Conservation (phyloP, 108 stramenopile genomes). For the Cylindrotheca fusiformis region DNA sequence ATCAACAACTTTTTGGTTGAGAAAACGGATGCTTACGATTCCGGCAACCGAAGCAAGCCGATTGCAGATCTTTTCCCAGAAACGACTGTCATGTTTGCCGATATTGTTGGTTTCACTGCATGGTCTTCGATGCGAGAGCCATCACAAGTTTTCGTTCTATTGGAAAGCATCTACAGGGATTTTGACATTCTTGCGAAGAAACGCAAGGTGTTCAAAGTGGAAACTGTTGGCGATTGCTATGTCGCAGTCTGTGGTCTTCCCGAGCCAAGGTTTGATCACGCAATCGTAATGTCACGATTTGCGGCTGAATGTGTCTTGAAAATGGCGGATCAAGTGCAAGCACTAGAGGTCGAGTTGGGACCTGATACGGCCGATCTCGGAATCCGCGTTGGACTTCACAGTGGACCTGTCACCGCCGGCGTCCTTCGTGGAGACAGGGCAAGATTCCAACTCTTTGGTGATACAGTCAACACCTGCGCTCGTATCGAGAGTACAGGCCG, state of each 20-base stretch:
- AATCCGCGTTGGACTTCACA: slow-evolving; percentile 50
- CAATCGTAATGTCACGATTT: slow-evolving; percentile 6
- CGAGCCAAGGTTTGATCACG: slow-evolving; percentile 2
- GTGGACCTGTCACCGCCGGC: slow-evolving; percentile 34
- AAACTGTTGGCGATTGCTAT: slow-evolving; percentile 25
- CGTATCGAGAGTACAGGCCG: slow-evolving; percentile 50
- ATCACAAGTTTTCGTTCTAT: slow-evolving; percentile 46
- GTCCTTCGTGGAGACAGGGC: slow-evolving; percentile 23
- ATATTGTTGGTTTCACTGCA: slow-evolving; percentile 48
- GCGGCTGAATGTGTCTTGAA: slow-evolving; percentile 1
- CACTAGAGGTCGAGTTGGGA: slow-evolving; percentile 2
- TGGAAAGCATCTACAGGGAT: slow-evolving; percentile 53
- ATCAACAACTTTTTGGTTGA: not conserved
- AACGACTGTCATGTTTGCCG: slow-evolving; percentile 18
- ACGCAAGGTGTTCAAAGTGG: slow-evolving; percentile 22
- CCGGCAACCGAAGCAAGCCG: not conserved
- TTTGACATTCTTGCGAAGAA: slow-evolving; percentile 47
- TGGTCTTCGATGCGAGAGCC: slow-evolving; percentile 54
- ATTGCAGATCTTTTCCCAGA: slow-evolving; percentile 19
- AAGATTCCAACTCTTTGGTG: slow-evolving; percentile 24
- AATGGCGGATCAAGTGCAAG: not conserved
- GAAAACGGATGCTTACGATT: not conserved
- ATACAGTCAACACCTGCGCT: slow-evolving; percentile 33
- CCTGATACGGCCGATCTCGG: slow-evolving; percentile 22
- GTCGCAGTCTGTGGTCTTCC: slow-evolving; percentile 15